Percentiles rank a stretch among this genome's conserved stretches.
Conservation (phyloP, 1,284 basidiomycete species). For the Malassezia equina region DNA sequence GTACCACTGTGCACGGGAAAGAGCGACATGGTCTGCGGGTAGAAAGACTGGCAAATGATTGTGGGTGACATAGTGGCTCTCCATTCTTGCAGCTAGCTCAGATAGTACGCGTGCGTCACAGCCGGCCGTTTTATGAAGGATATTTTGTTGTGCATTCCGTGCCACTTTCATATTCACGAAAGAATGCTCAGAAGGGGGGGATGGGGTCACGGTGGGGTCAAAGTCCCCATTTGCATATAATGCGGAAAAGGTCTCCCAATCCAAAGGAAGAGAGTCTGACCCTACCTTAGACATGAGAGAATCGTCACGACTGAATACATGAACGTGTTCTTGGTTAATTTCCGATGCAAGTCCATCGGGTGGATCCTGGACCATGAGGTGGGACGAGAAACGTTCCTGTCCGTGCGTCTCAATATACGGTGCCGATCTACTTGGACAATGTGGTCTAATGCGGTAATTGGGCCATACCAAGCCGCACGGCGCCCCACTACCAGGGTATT, state of each 20-base stretch:
- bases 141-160: background rate
- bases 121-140: background rate
- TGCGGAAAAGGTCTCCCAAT: background rate
- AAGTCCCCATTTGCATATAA: background rate
- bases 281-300: background rate
- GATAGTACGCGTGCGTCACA: background rate
- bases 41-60: background rate
- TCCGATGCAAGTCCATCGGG: background rate
- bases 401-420: background rate
- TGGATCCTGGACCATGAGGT: background rate
- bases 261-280: background rate
- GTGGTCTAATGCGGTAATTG: background rate
- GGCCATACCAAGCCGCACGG: background rate
- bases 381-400: background rate
- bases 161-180: background rate
- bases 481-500: background rate
- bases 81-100: background rate
- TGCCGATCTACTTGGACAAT: background rate
- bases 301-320: background rate
- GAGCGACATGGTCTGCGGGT: background rate
- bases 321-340: background rate
- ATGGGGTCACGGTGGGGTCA: background rate
- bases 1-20: background rate
- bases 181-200: background rate
- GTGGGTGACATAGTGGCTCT: background rate